Conservation (phyloP, 768 basidiomycete genomes). For the Trametes maxima region DNA sequence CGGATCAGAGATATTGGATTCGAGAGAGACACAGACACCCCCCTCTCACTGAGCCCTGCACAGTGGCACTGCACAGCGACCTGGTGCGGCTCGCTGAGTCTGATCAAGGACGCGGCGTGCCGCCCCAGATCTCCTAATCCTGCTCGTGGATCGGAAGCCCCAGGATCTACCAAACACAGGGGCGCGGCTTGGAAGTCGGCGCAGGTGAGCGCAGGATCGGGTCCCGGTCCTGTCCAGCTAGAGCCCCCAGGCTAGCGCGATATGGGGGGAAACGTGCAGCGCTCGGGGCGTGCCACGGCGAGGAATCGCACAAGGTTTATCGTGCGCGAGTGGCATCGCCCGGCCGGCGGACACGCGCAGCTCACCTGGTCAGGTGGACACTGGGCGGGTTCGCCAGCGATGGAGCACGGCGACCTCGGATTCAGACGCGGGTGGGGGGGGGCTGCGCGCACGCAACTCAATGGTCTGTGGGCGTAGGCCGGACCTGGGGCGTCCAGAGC, state of each 20-base stretch:
- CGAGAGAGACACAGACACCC: too few species aligned
- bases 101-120: too few species aligned
- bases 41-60: too few species aligned
- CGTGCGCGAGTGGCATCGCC: too few species aligned
- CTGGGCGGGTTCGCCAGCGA: not conserved
- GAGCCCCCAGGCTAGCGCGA: slow-evolving; percentile 5
- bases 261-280: slow-evolving; percentile 6
- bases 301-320: slow-evolving; percentile 1
- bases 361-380: not conserved
- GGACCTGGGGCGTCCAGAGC: not conserved
- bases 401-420: slow-evolving; percentile 8
- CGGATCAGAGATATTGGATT: too few species aligned
- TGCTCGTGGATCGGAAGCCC: too few species aligned
- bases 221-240: not conserved
- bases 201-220: not conserved
- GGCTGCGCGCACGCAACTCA: not conserved
- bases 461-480: not conserved
- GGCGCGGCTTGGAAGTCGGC: too few species aligned
- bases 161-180: too few species aligned
- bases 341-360: not conserved
- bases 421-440: not conserved
- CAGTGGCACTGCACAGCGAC: too few species aligned
- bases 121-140: too few species aligned
- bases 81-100: too few species aligned
- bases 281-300: not conserved